Conservation (phyloP, 306 rosid genomes). For the Bauhinia variegata region DNA sequence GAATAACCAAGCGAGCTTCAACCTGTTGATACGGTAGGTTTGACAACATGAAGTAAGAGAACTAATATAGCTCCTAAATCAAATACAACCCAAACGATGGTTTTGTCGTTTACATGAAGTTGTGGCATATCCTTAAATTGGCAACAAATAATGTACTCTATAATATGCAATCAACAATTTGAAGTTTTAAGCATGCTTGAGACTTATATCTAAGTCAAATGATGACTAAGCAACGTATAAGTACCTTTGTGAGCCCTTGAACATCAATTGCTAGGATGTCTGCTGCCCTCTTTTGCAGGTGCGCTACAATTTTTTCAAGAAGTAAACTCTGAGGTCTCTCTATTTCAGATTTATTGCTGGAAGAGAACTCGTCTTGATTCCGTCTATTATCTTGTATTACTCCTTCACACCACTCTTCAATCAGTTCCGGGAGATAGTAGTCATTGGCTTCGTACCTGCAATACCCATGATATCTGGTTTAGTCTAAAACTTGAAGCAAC, state of each 20-base stretch:
- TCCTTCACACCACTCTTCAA: conserved; percentile 98
- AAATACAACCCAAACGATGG: conserved; percentile 22
- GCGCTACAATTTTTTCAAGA: conserved; percentile 87
- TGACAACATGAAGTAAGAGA: conserved; percentile 28
- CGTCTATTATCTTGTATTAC: conserved; percentile 64
- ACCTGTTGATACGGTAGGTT: conserved; percentile 58
- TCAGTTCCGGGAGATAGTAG: conserved; percentile 71
- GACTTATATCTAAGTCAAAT: conserved; percentile 26
- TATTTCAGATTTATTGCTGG: conserved; percentile 44
- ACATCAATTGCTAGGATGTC: conserved; percentile 80
- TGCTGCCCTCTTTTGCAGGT: conserved; percentile 71
- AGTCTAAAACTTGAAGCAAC: conserved; percentile 21
- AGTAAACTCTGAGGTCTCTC: conserved; percentile 70
- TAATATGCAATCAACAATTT: not conserved
- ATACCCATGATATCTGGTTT: not conserved
- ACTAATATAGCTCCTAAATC: conserved; percentile 27
- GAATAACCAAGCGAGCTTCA: conserved; percentile 92
- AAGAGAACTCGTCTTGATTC: conserved; percentile 53
- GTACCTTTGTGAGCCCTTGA: conserved; percentile 83
- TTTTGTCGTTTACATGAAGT: conserved; percentile 5
- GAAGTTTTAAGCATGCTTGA: conserved; percentile 32
- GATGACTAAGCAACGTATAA: conserved; percentile 11
- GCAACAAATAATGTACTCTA: conserved; percentile 27
- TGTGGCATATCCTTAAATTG: conserved; percentile 5
- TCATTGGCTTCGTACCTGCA: conserved; percentile 83